Base-by-base conservation (phyloP, 371 early-diverging fungal species). In the Dichotomocladium elegans region DNA sequence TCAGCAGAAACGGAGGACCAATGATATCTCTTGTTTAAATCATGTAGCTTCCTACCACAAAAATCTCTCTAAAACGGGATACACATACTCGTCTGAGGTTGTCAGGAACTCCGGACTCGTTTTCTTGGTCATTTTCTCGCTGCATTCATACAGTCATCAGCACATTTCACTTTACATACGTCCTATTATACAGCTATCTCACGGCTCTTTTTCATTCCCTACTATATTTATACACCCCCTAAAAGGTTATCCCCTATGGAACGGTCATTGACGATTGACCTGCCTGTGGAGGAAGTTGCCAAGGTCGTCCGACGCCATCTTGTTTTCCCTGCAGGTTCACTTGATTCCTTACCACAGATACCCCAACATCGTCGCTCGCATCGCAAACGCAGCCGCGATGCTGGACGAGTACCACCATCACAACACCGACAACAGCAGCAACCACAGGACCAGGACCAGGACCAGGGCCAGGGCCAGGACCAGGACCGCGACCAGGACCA, bases 271-370 rank as follows among this genome's bases (percentile, higher is more conserved):
- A 68, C 70, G n/a, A 70, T 79, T 30, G 80, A 82, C 51, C 68
- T 87, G 22, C 79, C 88, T 7, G 81, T 80, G 12, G 85, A 85
- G 17, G 85, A 85, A 61, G 87, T 85, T 7, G 87, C 88, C 26
- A 80, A 81, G 58, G 83, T 86, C 26, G 83, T 88, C 22, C 82
- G 79, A 55, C 80, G 85, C 29, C 88, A 88, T 59, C 79, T 88
- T 53, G 87, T 88, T 26, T 63, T 68, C 64, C 61, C 79, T 2
- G 60, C 42, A 45, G 60, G 21, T 24, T 47, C 53, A 60, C 61
- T 12, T 19, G 28, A 22, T n/a, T 30, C 52, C 6, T 31, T 44
- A 29, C 26, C 42, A 29, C 44, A 53, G 42, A 48, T 48, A 22
- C 49, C 49, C 29, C 37, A 30, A 17, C 28, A 53, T 27, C 43